Base-by-base conservation (phyloP, 2,329 filamentous ascomycete genomes). In the Monilinia laxa region DNA sequence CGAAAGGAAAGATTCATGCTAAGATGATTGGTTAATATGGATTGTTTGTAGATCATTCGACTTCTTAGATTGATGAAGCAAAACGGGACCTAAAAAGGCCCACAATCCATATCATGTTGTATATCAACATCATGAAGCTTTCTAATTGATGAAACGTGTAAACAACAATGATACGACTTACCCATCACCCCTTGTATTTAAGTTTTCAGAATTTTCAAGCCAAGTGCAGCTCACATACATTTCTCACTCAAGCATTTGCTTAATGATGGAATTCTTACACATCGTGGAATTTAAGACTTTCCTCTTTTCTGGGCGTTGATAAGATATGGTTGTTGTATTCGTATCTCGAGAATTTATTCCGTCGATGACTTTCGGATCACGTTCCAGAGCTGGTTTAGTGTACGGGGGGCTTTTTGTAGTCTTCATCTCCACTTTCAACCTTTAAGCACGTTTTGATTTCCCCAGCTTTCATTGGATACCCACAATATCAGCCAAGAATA, bases 401-500 rank as follows among this genome's bases (percentile, higher is more conserved):
- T 25, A 20, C 9, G 28, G 9, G n/a, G 58, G 28, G 28, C 20
- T 52, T 52, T 51, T 51, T 51, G 25, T 51, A 38, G 31, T 23
- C 6, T 28, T 58, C 9, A 47, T 45, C 56, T 47, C 56, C 10
- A 23, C 56, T 47, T 28, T 42, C 40, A 16, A 42, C 38, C 56
- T 58, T 58, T 11, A 55, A 65, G 42, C 63, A 65, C 63, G 63
- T 65, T 65, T 38, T 65, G 14, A 42, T 23, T 53, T 52, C 55
- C n/a, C 54, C 45, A 52, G 16, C 23, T 42, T 52, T 25, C 31
- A 65, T 65, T 65, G 63, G 63, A 35, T 20, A 31, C n/a, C 20
- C 35, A 51, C 45, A 60, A 65, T n/a, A 31, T 49, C 55, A 35
- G 63, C 63, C 63, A 65, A 65, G 63, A 60, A n/a, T 16, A 31